Base-by-base conservation (phyloP, 805 yeast genomes). In the Lipomyces kockii region DNA sequence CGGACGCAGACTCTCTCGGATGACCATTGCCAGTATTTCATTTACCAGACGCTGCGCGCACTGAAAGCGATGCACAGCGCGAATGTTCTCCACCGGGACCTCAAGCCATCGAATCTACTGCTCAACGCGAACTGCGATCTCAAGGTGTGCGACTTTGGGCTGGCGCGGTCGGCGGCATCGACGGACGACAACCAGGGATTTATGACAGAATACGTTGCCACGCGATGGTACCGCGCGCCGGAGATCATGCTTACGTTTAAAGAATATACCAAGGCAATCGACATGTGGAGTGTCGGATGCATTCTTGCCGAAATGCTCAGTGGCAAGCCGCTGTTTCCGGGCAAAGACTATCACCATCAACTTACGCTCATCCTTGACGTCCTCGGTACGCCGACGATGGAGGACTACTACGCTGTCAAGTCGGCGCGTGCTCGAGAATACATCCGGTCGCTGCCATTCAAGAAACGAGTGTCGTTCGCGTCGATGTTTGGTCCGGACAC, bases 201-300 rank as follows among this genome's bases (percentile, higher is more conserved):
- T 77, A 89, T 94, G 97, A 94, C 98, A 2, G 98, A 94, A 78
- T 94, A 94, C 77, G 98, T 94, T 56, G 98, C 98, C 9, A 94
- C 98, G 2, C 83, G 98, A 72, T 94, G 98, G 98, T 94, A 94
- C 78, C 83, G 98, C 65, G 98, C 98, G 0, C 98, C 98, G 0
- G 98, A 94, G 75, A 92, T 94, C 77, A 94, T 94, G 98, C 83
- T 94, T 60, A 92, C 97, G 14, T 92, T 93, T 74, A 94, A 92
- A 71, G 91, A 90, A 74, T 94, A 94, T 80, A 90, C 97, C 32
- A 90, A 94, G 51, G 97, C 97, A 46, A 94, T 94, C 75, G 98
- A 94, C 79, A 87, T 94, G 39, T 94, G 98, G 98, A 89, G 97
- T 1, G 97, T 92, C 27, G 98, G 98, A 3, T 94, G 98, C 79